These are phyloP conservation scores for Cicer judaicum DNA, from an alignment of 306 rosid genomes.

Conservation along the genomic window DNA sequence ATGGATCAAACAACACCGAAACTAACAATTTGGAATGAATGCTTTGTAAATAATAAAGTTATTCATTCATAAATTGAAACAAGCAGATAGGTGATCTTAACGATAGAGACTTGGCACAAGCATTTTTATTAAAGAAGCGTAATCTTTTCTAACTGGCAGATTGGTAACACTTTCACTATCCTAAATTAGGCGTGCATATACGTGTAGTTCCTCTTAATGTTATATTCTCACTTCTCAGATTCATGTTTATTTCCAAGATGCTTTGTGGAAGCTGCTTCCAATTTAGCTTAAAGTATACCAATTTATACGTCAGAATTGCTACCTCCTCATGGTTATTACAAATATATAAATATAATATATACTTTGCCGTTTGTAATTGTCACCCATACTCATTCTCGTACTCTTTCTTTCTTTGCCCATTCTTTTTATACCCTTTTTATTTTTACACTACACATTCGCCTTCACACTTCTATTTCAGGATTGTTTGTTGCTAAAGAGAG, in stretches of 20 bases:
- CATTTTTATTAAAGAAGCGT: not conserved
- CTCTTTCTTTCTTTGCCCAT: not conserved
- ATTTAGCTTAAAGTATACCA: not conserved
- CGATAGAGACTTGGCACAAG: not conserved
- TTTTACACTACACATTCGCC: not conserved
- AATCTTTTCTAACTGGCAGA: slow-evolving; percentile 2
- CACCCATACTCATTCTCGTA: not conserved
- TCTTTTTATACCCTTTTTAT: not conserved
- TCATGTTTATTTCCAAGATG: not conserved
- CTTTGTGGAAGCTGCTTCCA: slow-evolving; percentile 18
- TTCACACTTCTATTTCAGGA: not conserved
- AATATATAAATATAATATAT: not conserved
- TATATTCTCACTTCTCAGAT: not conserved
- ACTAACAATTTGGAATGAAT: not conserved
- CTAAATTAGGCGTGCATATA: not conserved
- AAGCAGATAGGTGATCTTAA: not conserved
- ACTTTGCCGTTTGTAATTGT: not conserved
- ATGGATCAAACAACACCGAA: not conserved
- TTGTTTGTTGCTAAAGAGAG: slow-evolving; percentile 10
- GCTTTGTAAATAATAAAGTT: not conserved
- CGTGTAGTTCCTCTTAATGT: not conserved
- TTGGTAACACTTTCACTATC: not conserved
- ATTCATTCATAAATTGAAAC: not conserved
- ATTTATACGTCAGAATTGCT: not conserved
- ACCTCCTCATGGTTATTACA: not conserved